These are phyloP conservation scores for Lipomyces sp. DNA, from an alignment of 805 yeast species.

Conservation along the genomic window DNA sequence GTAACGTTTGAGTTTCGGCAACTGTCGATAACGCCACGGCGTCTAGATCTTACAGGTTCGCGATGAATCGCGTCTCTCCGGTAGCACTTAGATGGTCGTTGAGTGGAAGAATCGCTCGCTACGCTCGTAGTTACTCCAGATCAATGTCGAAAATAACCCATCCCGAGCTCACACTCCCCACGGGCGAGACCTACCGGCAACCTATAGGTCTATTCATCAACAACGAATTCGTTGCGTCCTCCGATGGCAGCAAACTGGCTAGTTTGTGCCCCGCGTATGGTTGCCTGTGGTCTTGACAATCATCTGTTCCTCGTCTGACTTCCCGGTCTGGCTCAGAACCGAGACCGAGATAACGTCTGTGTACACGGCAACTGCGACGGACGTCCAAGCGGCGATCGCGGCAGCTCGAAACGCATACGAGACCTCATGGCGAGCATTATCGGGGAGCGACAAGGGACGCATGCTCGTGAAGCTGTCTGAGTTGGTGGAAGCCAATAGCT, in stretches of 20 bases:
- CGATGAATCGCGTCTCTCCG: too few relatives aligned
- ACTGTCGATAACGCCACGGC: too few relatives aligned
- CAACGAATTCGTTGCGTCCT: slow-evolving; percentile 67
- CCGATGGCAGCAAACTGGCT: slow-evolving; percentile 53
- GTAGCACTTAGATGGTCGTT: too few relatives aligned
- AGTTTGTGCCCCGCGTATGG: slow-evolving; percentile 17
- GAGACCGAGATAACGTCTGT: slow-evolving; percentile 4
- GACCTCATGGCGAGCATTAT: slow-evolving; percentile 4
- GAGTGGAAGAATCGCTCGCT: too few relatives aligned
- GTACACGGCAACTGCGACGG: slow-evolving; percentile 5
- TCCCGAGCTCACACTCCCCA: slow-evolving; percentile 69
- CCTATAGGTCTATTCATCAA: slow-evolving; percentile 89
- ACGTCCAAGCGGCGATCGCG: slow-evolving; percentile 15
- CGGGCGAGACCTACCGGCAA: slow-evolving; percentile 64
- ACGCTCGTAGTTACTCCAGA: too few relatives aligned
- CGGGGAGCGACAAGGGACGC: slow-evolving; percentile 16
- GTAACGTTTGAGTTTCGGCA: too few relatives aligned
- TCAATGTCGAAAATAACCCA: too few relatives aligned
- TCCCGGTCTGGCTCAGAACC: slow-evolving; percentile 2
- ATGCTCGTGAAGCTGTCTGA: slow-evolving; percentile 4
- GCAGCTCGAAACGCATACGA: slow-evolving; percentile 14
- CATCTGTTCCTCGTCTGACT: not conserved
- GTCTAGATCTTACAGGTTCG: too few relatives aligned
- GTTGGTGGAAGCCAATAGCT: slow-evolving; percentile 5
- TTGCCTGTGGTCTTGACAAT: not conserved